These are phyloP conservation scores for Linaria vulgaris DNA, from an alignment of 257 asterid species.

Conservation along the genomic window DNA sequence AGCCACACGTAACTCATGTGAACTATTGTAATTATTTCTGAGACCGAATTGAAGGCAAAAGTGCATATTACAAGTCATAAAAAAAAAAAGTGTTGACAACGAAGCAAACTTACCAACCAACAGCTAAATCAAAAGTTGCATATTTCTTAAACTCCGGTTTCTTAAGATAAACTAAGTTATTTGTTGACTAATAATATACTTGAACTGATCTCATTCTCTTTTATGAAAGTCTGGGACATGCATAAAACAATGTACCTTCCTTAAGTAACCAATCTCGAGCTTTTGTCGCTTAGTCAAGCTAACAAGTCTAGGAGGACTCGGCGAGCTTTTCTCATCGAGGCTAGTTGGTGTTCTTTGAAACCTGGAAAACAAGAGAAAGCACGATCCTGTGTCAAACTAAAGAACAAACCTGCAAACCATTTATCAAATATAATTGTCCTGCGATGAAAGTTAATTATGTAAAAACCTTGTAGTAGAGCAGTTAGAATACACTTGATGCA, in stretches of 20 bases:
- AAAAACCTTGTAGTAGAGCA: slow-evolving; percentile 53
- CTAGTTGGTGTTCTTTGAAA: slow-evolving; percentile 33
- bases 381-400: background rate
- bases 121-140: background rate
- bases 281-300: slow-evolving; percentile 73
- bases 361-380: slow-evolving; percentile 40
- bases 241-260: slow-evolving; percentile 44
- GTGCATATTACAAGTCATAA: too few relatives aligned
- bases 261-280: slow-evolving; percentile 74
- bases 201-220: slow-evolving; percentile 3
- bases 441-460: slow-evolving; percentile 1
- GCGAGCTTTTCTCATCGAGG: slow-evolving; percentile 29
- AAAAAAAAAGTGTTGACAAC: background rate
- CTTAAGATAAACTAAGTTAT: background rate
- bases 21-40: background rate
- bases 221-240: background rate
- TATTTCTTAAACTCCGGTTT: background rate
- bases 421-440: background rate
- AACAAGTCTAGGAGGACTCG: slow-evolving; percentile 32
- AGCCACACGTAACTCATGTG: background rate
- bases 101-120: background rate
- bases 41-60: background rate
- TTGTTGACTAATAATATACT: background rate
- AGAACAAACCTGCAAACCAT: background rate
- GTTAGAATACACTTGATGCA: slow-evolving; percentile 33